Evolutionary conservation across 768 basidiomycete genomes (phyloP), one percentile per base, ranked within the genome.

Genomic region (Russula sp.): DNA sequence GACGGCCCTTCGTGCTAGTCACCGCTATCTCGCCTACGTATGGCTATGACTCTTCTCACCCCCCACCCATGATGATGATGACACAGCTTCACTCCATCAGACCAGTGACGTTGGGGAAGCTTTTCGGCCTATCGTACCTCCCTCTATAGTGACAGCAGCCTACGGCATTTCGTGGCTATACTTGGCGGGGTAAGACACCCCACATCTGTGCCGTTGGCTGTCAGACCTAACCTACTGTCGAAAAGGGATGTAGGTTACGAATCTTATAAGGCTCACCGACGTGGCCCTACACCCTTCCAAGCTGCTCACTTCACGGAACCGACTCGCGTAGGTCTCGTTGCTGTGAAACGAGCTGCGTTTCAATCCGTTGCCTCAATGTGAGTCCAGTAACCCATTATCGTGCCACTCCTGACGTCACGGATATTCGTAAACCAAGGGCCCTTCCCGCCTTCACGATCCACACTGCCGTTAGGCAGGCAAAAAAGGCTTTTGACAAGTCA

Each of bases 91-190:
- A 61, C 38, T 54, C 55, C 29, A 18, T 41, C 68, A 88, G 86
- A 89, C 87, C 46, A 88, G 87, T 74, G 89, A 90, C 69, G 75
- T 91, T 29, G 90, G 90, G 49, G 90, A 92, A 73, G 86, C 89
- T 1, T 91, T 92, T 71, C 78, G 90, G 10, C 89, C 90, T 2
- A 81, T 92, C 39, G 86, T 90, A 3, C 81, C 82, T 41, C 86
- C 90, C 1, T 79, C 79, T 71, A 63, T 87, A 16, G 89, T 93
- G 13, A 82, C 81, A 3, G 86, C 87, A 39, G 87, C 87, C 10
- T 93, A 93, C 69, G 90, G 87, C 14, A 73, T 92, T 56, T 89
- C 87, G 0, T 91, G 90, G 89, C 68, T 87, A 51, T 93, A 93
- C 73, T 80, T 93, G 46, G 77, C 78, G 16, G 88, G 86, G 78